Evolutionary conservation across 495 filamentous ascomycete species (phyloP).

Genomic region (Paragyromitra xinjiangensis): DNA sequence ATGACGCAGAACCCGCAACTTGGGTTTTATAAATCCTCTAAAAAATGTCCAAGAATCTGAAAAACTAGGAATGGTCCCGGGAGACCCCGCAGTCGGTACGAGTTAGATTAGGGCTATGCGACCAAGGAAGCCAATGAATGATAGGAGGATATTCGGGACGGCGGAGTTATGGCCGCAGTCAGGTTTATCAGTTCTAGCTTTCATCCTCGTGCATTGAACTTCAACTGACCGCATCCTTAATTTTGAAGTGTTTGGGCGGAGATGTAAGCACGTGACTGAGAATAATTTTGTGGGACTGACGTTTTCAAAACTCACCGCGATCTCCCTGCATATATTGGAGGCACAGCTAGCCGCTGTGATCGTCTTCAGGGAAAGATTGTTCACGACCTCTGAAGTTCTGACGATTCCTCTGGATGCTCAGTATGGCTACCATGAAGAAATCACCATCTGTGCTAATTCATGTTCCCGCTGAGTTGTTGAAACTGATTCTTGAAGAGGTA

Average conservation of each 20-base stretch:
- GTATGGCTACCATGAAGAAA: conserved; percentile 1
- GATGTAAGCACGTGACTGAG: background rate
- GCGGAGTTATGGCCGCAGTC: background rate
- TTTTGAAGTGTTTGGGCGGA: background rate
- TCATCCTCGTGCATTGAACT: background rate
- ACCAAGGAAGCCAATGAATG: background rate
- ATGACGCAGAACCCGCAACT: background rate
- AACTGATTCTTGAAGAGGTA: conserved; percentile 29
- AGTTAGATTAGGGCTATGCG: conserved; percentile 1
- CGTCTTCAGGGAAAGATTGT: background rate
- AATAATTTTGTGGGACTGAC: conserved; percentile 9
- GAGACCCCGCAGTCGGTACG: background rate
- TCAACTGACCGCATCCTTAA: conserved; percentile 2
- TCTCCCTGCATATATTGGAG: conserved; percentile 1
- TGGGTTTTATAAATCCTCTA: background rate
- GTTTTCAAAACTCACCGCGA: conserved; percentile 5
- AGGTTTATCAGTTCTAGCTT: background rate
- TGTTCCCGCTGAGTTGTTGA: conserved; percentile 20
- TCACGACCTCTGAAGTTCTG: background rate
- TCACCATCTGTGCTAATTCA: background rate
- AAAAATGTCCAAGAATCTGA: background rate
- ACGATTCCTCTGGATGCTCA: background rate
- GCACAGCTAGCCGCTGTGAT: conserved; percentile 8
- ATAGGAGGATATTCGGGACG: background rate
- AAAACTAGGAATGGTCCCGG: background rate